Base-by-base conservation (phyloP, 2,329 filamentous ascomycete genomes). In the Zymoseptoria ardabiliae region DNA sequence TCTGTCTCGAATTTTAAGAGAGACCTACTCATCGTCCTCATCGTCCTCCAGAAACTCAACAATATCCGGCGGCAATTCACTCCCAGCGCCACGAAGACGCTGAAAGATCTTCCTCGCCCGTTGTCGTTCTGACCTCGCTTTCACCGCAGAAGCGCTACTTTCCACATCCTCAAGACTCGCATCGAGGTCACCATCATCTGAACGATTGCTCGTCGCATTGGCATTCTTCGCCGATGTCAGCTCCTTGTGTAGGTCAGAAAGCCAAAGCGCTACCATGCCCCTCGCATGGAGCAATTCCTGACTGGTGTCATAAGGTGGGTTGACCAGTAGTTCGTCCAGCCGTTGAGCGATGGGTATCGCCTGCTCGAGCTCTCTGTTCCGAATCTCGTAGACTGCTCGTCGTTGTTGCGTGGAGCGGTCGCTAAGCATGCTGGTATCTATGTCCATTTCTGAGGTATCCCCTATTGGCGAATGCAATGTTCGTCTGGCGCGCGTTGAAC, bases 181-280 rank as follows among this genome's bases (percentile, higher is more conserved):
- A 30, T 53, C 51, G 17, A 23, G 22, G 17, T 63, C 61, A 7
- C 60, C 58, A 8, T 59, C 59, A 22, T 56, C 55, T 2, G 60
- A 63, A 9, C 52, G 53, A 17, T 35, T 53, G 19, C 58, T 56
- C 13, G 19, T n/a, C 17, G 41, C 55, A 35, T 58, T 50, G 4
- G 10, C n/a, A 22, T 41, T 23, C 9, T 45, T 20, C 11, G 55
- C 48, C 2, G 20, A n/a, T 19, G 60, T 55, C 48, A 63, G 48
- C 28, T 54, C 56, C n/a, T 53, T 55, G 53, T 69, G 63, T 45
- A 96, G 74, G 71, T 96, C 90, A 6, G 82, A 87, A 17, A 90
- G 78, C 79, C 90, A 96, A 17, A 94, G 76, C 0, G 85, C 83
- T 5, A 91, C 75, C 81, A 91, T 90, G 8, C 83, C 91, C 55